Evolutionary conservation across 108 stramenopile species (phyloP).

Genomic region (Mediolabrus comicus): DNA sequence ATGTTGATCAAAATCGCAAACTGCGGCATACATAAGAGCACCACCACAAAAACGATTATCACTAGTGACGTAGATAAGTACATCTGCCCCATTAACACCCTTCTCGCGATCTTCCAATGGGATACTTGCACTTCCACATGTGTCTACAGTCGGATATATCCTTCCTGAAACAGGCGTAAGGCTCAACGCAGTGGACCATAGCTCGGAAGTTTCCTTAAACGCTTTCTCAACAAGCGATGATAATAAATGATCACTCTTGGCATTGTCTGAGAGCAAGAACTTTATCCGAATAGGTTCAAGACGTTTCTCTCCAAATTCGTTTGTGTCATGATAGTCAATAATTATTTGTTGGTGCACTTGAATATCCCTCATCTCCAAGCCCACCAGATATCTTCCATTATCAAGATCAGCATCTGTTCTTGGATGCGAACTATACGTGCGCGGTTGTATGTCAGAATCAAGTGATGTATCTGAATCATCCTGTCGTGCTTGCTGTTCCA

Average conservation of each 20-base stretch:
- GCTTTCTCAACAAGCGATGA: conserved; percentile 14
- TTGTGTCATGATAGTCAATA: conserved; percentile 28
- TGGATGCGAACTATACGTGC: neutral
- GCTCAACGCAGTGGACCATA: conserved; percentile 25
- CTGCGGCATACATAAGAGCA: conserved; percentile 35
- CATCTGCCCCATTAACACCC: conserved; percentile 37
- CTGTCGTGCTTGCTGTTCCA: neutral
- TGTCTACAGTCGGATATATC: conserved; percentile 28
- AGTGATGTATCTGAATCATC: neutral
- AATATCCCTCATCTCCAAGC: conserved; percentile 34
- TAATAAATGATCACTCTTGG: neutral
- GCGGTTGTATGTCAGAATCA: neutral
- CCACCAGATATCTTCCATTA: conserved; percentile 34
- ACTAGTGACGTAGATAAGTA: conserved; percentile 38
- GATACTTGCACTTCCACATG: conserved; percentile 29
- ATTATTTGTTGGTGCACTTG: conserved; percentile 39
- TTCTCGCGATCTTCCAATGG: conserved; percentile 24
- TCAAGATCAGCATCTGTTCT: conserved; percentile 34
- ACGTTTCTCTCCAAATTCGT: conserved; percentile 1
- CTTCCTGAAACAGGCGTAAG: conserved; percentile 19
- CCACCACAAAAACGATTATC: conserved; percentile 45
- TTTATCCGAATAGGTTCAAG: conserved; percentile 25
- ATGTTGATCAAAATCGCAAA: conserved; percentile 49
- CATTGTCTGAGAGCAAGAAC: conserved; percentile 16
- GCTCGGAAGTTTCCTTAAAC: conserved; percentile 12